Percentiles rank a stretch among this genome's conserved stretches.
phyloP scores from a whole-genome alignment of 2,329 filamentous ascomycete genomes.

The Verticillium alfalfae region DNA sequence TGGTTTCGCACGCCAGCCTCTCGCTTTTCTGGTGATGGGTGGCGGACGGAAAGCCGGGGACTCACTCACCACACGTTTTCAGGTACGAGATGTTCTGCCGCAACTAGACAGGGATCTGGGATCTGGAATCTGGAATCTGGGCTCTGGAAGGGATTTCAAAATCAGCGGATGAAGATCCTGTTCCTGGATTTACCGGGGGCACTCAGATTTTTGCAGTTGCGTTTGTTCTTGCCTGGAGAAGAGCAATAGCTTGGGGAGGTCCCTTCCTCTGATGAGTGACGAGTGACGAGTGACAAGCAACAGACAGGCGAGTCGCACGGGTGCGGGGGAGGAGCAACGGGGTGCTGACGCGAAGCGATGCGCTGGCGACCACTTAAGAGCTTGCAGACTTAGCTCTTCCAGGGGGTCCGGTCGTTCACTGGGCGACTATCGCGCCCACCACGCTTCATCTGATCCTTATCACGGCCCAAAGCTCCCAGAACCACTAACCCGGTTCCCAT shows the following conservation, averaged over 20 bases:
- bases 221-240: not conserved
- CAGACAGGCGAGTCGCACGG: not conserved
- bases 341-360: not conserved
- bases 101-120: not conserved
- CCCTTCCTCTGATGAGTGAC: not conserved
- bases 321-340: not conserved
- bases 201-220: not conserved
- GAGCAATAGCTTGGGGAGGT: not conserved
- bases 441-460: not conserved
- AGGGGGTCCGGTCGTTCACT: not conserved
- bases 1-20: not conserved
- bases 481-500: not conserved
- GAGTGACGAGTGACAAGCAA: not conserved
- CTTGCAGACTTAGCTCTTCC: not conserved
- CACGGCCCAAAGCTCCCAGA: not conserved
- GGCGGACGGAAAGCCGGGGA: not conserved
- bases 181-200: conserved; percentile 3
- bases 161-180: not conserved
- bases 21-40: not conserved
- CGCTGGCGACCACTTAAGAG: not conserved
- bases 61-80: not conserved
- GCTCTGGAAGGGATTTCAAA: not conserved
- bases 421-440: not conserved
- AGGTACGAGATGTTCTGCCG: not conserved
- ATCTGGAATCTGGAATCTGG: no score